phyloP scores from a whole-genome alignment of 2,329 filamentous ascomycete genomes.

The Botrytis galanthina region DNA sequence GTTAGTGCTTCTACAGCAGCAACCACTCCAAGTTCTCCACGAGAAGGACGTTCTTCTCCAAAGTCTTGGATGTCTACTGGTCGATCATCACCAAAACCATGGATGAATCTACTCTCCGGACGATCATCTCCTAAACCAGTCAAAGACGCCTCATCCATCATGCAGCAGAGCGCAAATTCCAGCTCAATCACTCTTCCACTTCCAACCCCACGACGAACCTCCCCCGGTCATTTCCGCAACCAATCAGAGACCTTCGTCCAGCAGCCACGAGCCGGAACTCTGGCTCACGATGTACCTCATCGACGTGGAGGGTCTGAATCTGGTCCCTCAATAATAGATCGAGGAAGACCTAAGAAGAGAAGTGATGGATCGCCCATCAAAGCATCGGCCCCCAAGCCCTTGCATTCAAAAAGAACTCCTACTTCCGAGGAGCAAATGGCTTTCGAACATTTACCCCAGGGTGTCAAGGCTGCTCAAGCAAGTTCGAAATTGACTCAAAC shows the following conservation, averaged over 20 bases:
- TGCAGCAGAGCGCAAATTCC: background rate
- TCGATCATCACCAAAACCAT: slow-evolving; percentile 31
- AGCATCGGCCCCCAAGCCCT: slow-evolving; percentile 38
- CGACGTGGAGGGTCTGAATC: slow-evolving; percentile 56
- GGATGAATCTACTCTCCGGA: slow-evolving; percentile 20
- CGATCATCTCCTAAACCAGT: slow-evolving; percentile 17
- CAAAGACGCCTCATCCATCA: background rate
- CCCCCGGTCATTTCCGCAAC: slow-evolving; percentile 27
- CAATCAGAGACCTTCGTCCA: slow-evolving; percentile 24
- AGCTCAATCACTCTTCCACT: slow-evolving; percentile 1
- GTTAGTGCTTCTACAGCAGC: slow-evolving; percentile 30
- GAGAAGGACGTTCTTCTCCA: slow-evolving; percentile 31
- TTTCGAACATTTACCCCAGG: slow-evolving; percentile 60
- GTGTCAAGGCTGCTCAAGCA: slow-evolving; percentile 55
- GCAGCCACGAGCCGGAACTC: slow-evolving; percentile 18
- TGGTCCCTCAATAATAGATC: slow-evolving; percentile 56
- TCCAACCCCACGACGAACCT: slow-evolving; percentile 10
- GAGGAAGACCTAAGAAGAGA: slow-evolving; percentile 59
- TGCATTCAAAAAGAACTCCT: slow-evolving; percentile 3
- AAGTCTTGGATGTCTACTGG: slow-evolving; percentile 25
- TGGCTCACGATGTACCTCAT: slow-evolving; percentile 40
- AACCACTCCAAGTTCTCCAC: slow-evolving; percentile 18
- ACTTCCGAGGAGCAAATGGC: slow-evolving; percentile 50
- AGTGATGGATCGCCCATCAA: slow-evolving; percentile 41
- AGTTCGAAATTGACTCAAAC: slow-evolving; percentile 45